Base-by-base conservation (phyloP, 352 stramenopile species). In the Phytophthora litchii region DNA sequence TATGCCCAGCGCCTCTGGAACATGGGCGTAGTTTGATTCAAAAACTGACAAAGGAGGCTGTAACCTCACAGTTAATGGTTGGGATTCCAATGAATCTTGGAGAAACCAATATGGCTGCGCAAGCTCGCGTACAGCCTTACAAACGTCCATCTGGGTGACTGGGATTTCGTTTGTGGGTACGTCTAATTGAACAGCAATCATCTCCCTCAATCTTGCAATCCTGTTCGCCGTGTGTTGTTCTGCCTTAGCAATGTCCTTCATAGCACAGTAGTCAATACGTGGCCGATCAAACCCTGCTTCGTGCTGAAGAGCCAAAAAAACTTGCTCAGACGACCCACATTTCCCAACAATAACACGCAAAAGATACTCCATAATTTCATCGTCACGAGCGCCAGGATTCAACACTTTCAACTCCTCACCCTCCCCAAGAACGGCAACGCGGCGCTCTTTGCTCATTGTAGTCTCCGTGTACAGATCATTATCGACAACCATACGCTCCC, bases 321-420 rank as follows among this genome's bases (percentile, higher is more conserved):
- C 78, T 54, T 72, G 47, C 11, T 81, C 64, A 0, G 61, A 70
- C 1, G 64, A 53, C 2, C 82, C 80, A 55, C 78, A 91, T 27
- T 58, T 54, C 0, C 54, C 42, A 12, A 91, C 67, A 32, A 89
- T 65, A 25, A 83, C 56, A 19, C 82, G 76, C 36, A 91, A 53
- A 2, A 91, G 43, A 45, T 75, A 89, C 34, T 89, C 82, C 48
- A 69, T 79, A 7, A 83, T 60, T 40, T 91, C 82, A 47, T 88
- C 70, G 34, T 91, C 82, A 12, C 70, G 51, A 1, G 70, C 70
- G 25, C 75, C 74, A 12, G 64, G 50, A 1, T 64, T 64, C 0
- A 68, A 53, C 6, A 62, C 53, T 45, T 83, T 83, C 0, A 89
- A 49, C 13, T 81, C 60, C 17, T 66, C 29, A 1, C 57, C 57